These are phyloP conservation scores for Cladophialophora psammophila DNA, from an alignment of 2,329 filamentous ascomycete genomes.

Conservation along the genomic window DNA sequence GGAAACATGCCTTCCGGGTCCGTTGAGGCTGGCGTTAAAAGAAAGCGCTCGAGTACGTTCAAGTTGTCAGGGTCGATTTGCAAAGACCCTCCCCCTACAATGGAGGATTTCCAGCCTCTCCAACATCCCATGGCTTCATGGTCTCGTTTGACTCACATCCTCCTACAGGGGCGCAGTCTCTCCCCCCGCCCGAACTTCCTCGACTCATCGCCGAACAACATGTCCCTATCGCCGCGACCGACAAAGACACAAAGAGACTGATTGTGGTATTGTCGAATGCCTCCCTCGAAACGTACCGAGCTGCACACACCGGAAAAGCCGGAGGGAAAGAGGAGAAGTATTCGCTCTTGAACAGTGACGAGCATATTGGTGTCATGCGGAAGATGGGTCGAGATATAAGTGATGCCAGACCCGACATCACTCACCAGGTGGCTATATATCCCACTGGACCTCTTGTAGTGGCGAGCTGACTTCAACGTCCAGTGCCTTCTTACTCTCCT, in stretches of 20 bases:
- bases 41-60: slow-evolving; percentile 38
- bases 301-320: slow-evolving; percentile 73
- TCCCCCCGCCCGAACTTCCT: slow-evolving; percentile 88
- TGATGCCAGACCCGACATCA: slow-evolving; percentile 96
- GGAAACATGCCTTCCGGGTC: slow-evolving; percentile 17
- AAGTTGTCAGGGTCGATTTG: neutral
- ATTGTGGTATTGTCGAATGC: slow-evolving; percentile 98
- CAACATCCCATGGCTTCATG: neutral
- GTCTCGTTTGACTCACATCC: slow-evolving; percentile 13
- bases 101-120: neutral
- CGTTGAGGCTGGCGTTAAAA: slow-evolving; percentile 28
- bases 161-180: slow-evolving; percentile 81
- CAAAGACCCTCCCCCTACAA: slow-evolving; percentile 2
- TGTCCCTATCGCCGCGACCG: slow-evolving; percentile 78
- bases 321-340: slow-evolving; percentile 89
- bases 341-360: slow-evolving; percentile 96
- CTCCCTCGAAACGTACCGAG: slow-evolving; percentile 96
- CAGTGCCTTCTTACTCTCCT: slow-evolving; percentile 96
- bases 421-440: slow-evolving; percentile 78
- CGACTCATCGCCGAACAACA: slow-evolving; percentile 94
- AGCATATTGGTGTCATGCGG: slow-evolving; percentile 98
- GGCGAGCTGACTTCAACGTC: slow-evolving; percentile 39
- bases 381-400: slow-evolving; percentile 99
- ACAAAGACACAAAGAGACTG: slow-evolving; percentile 89
- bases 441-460: slow-evolving; percentile 27